Conservation (phyloP, 75 land plant genomes). For the Pinus tabuliformis region DNA sequence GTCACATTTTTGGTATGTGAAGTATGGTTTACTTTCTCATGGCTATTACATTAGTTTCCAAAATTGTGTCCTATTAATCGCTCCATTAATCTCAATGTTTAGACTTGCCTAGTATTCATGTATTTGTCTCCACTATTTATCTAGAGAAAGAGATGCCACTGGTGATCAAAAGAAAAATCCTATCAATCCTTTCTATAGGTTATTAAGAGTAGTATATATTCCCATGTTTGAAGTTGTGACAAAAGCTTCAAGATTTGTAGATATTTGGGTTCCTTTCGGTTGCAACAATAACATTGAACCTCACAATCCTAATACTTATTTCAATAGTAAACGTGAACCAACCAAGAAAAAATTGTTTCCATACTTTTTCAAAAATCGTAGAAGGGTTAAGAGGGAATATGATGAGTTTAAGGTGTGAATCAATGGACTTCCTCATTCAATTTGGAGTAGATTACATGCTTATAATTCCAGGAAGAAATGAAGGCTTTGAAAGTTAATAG, state of each 20-base stretch:
- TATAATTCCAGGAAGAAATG: slow-evolving; percentile 74
- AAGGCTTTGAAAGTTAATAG: slow-evolving; percentile 31
- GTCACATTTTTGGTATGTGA: slow-evolving; percentile 85
- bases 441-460: slow-evolving; percentile 72
- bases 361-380: slow-evolving; percentile 69
- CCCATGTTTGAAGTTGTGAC: slow-evolving; percentile 86
- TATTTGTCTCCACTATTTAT: slow-evolving; percentile 79
- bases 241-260: slow-evolving; percentile 67
- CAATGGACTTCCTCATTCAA: slow-evolving; percentile 76
- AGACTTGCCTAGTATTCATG: slow-evolving; percentile 76
- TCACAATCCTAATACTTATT: slow-evolving; percentile 70
- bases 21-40: slow-evolving; percentile 94
- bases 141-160: slow-evolving; percentile 90
- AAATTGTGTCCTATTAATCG: slow-evolving; percentile 80
- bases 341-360: slow-evolving; percentile 63
- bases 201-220: slow-evolving; percentile 78
- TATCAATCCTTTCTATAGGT: slow-evolving; percentile 74
- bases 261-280: slow-evolving; percentile 76
- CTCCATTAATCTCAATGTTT: slow-evolving; percentile 63
- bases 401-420: slow-evolving; percentile 89
- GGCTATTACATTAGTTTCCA: slow-evolving; percentile 84
- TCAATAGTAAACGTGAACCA: slow-evolving; percentile 58
- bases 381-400: slow-evolving; percentile 76
- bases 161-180: slow-evolving; percentile 79
- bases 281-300: slow-evolving; percentile 79